Percentiles rank a stretch among this genome's conserved stretches.
Conservation (phyloP, 2,329 filamentous ascomycete species). For the Orbilia ellipsospora region DNA sequence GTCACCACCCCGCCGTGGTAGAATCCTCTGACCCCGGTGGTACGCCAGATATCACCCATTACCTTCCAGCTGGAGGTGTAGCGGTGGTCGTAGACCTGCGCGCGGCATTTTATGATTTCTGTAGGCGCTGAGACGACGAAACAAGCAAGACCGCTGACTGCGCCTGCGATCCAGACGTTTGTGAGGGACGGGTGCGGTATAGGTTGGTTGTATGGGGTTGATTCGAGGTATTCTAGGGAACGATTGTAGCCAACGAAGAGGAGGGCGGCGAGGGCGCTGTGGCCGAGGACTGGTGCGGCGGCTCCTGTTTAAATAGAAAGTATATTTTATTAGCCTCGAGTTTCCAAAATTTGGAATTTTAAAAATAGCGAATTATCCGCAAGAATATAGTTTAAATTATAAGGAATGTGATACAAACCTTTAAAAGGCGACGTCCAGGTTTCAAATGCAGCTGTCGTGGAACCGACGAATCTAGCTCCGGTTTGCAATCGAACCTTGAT, state of each 20-base stretch:
- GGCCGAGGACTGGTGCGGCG: slow-evolving; percentile 86
- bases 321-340: slow-evolving; percentile 7
- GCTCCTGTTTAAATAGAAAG: slow-evolving; percentile 69
- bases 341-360: too few relatives aligned
- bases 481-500: slow-evolving; percentile 86
- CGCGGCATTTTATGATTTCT: slow-evolving; percentile 87
- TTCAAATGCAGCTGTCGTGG: slow-evolving; percentile 44
- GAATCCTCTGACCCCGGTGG: slow-evolving; percentile 74
- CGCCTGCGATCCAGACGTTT: slow-evolving; percentile 82
- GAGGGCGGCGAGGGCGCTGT: slow-evolving; percentile 89
- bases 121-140: slow-evolving; percentile 89
- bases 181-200: slow-evolving; percentile 67
- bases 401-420: slow-evolving; percentile 54
- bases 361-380: too few relatives aligned
- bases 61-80: slow-evolving; percentile 71
- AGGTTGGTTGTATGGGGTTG: slow-evolving; percentile 60
- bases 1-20: slow-evolving; percentile 86
- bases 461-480: slow-evolving; percentile 61
- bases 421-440: slow-evolving; percentile 49
- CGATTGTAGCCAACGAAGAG: slow-evolving; percentile 93
- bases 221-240: slow-evolving; percentile 72
- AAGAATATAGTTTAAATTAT: too few relatives aligned
- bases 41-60: slow-evolving; percentile 70
- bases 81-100: slow-evolving; percentile 71
- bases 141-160: slow-evolving; percentile 82